Evolutionary conservation across 73 alveolate genomes (phyloP), one percentile per base, ranked within the genome.

Genomic region (Symbiodinium natans): DNA sequence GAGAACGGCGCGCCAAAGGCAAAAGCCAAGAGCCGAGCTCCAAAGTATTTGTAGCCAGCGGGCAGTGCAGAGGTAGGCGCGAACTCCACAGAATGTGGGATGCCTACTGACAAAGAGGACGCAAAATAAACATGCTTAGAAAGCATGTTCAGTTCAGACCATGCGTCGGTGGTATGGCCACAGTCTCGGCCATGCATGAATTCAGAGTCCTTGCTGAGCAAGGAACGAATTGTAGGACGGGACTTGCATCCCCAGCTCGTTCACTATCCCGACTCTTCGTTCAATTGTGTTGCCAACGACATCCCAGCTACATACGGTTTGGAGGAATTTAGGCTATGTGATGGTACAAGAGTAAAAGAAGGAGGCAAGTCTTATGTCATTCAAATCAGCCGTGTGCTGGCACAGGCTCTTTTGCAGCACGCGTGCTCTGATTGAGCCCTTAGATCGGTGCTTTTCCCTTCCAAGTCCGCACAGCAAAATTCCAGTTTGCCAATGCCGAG

Each of bases 1-100:
- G 95, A 63, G 39, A 83, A 86, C 33, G 95, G 95, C 25, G 77
- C 77, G 74, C 95, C 95, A 41, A 88, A 88, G 86, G 95, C 95
- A 41, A 88, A 88, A 63, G 63, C 95, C 71, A 88, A 88, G 95
- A 88, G 95, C 34, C 95, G 95, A 63, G 36, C 77, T 63, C 77
- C 31, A 63, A 63, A 63, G 77, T 63, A 21, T 63, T 63, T 21
- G 31, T 29, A 63, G 59, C 59, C 59, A 46, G 21, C 13, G 59
- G 59, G 59, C 6, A 13, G 6, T 46, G 59, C 59, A 46, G 59
- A 13, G 21, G 13, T 46, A 9, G 13, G 21, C 13, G 59, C 68
- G 31, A 63, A 27, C 36, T 63, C 77, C 77, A 63, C 77, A 34
- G 34, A 63, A 63, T 34, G 77, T 63, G 77, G 77, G 77, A 63